phyloP scores from a whole-genome alignment of 192 early-diverging fungal genomes.

The Thamnidium elegans region DNA sequence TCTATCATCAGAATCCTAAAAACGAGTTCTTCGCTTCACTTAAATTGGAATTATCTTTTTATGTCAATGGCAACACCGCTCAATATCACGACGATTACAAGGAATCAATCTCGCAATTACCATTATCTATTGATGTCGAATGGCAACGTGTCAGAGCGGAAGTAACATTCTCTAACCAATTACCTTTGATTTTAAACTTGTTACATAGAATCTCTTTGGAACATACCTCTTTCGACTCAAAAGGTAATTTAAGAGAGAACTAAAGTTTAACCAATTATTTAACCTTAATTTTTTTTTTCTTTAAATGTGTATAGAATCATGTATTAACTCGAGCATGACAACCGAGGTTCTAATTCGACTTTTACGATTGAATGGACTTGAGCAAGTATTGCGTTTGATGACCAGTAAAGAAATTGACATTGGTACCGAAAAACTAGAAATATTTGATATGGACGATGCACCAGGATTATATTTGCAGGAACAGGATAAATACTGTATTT shows the following conservation, averaged over 20 bases:
- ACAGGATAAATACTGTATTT: constrained; percentile 16
- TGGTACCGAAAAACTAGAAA: neutral
- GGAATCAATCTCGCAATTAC: neutral
- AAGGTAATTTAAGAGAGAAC: neutral
- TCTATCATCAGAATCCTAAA: neutral
- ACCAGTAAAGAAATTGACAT: neutral
- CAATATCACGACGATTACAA: constrained; percentile 1
- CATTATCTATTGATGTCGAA: constrained; percentile 12
- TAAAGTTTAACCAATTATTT: too few species aligned
- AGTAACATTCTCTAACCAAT: neutral
- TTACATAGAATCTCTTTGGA: neutral
- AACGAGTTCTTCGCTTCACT: constrained; percentile 7
- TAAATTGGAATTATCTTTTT: constrained; percentile 12
- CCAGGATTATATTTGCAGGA: constrained; percentile 9
- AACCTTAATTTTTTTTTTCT: too few species aligned
- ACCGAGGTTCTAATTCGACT: constrained; percentile 14
- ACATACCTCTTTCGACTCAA: neutral
- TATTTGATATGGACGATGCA: constrained; percentile 10
- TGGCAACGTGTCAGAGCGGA: constrained; percentile 16
- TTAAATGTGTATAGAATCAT: neutral
- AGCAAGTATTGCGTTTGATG: constrained; percentile 3
- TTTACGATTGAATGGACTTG: neutral
- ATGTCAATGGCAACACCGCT: constrained; percentile 8
- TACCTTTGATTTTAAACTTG: neutral
- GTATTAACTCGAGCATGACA: constrained; percentile 4